Conservation (phyloP, 371 early-diverging fungal species). For the Circinella minor region DNA sequence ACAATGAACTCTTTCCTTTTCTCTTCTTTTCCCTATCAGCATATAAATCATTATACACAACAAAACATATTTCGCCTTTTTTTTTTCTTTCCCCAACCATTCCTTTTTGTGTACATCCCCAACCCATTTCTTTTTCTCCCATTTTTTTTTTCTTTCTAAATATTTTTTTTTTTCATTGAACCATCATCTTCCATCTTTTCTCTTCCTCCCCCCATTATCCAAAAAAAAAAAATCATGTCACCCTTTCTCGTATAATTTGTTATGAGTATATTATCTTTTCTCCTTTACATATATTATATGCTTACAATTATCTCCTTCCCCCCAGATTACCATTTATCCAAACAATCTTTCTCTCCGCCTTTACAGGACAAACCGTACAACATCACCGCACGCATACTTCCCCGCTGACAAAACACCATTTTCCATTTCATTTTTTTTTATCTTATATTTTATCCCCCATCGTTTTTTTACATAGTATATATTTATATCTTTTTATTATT, state of each 20-base stretch:
- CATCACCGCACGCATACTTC: too few species aligned
- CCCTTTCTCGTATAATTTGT: not conserved
- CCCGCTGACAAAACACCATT: too few species aligned
- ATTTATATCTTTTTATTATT: too few species aligned
- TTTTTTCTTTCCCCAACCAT: not conserved
- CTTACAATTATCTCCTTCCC: not conserved
- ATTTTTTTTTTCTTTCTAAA: not conserved
- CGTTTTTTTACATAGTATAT: not conserved
- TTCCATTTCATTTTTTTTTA: too few species aligned
- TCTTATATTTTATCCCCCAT: not conserved
- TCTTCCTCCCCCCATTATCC: too few species aligned
- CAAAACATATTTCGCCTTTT: not conserved
- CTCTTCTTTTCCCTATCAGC: too few species aligned
- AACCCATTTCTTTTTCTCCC: not conserved
- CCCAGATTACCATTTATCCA: not conserved
- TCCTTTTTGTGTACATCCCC: slow-evolving; percentile 4
- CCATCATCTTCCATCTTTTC: too few species aligned
- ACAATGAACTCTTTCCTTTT: not conserved
- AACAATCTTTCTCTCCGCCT: too few species aligned
- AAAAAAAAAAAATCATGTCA: too few species aligned
- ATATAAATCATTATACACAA: not conserved
- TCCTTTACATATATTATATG: not conserved
- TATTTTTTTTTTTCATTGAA: not conserved
- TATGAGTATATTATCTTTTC: not conserved
- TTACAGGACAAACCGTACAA: too few species aligned